Conservation (phyloP, 164 flowering plant species). For the Magnolia officinalis region DNA sequence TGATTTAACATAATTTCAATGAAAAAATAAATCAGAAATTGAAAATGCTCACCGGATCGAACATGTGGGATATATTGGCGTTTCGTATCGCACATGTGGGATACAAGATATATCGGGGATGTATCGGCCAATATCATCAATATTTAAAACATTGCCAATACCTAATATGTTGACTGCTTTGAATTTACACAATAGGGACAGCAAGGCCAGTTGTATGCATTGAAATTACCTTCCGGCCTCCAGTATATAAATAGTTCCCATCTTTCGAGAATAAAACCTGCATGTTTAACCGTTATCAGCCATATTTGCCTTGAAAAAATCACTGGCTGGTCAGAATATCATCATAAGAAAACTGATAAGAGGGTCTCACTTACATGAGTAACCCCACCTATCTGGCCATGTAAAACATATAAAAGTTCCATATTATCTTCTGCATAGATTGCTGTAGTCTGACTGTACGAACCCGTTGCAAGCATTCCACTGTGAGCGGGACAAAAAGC, state of each 20-base stretch:
- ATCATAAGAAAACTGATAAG: not conserved
- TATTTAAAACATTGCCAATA: no score
- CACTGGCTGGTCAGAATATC: not conserved
- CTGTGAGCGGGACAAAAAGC: conserved; percentile 70
- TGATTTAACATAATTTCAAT: no score
- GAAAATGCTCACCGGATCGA: no score
- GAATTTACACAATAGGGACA: not conserved
- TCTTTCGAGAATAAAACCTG: conserved; percentile 93
- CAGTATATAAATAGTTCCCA: conserved; percentile 87
- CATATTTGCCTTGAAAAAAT: conserved; percentile 5
- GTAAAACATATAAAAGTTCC: conserved; percentile 83
- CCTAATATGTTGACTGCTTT: not conserved
- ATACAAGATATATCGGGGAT: no score
- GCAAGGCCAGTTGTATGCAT: not conserved
- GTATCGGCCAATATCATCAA: no score
- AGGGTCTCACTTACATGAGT: conserved; percentile 40
- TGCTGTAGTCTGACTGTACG: conserved; percentile 82
- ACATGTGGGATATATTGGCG: no score
- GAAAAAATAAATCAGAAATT: no score
- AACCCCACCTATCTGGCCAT: conserved; percentile 97
- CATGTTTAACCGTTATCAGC: conserved; percentile 4
- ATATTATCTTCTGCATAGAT: conserved; percentile 81
- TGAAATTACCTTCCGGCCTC: conserved; percentile 78
- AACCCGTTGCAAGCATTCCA: conserved; percentile 88
- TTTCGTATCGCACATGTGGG: no score